phyloP scores from a whole-genome alignment of 2,329 filamentous ascomycete species.

The Penicillium sp. region DNA sequence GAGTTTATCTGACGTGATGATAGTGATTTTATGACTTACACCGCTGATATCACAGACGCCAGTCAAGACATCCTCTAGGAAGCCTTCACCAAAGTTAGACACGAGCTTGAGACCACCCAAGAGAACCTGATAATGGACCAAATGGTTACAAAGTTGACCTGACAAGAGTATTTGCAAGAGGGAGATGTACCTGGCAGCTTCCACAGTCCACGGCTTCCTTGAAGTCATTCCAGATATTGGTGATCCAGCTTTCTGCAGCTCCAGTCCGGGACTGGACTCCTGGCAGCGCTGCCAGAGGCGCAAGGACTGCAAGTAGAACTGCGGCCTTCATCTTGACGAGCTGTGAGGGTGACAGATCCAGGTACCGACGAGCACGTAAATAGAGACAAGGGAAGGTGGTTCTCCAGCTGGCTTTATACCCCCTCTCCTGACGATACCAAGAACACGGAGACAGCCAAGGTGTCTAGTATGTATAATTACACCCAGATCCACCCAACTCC shows the following conservation, averaged over 20 bases:
- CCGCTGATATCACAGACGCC: conserved; percentile 46
- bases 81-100: conserved; percentile 51
- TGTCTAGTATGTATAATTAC: not conserved
- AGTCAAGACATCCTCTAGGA: conserved; percentile 48
- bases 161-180: not conserved
- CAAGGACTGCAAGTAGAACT: conserved; percentile 20
- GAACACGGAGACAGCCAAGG: not conserved
- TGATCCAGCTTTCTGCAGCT: conserved; percentile 23
- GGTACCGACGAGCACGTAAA: not conserved
- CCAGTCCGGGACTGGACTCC: conserved; percentile 23
- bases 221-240: conserved; percentile 40
- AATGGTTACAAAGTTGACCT: not conserved
- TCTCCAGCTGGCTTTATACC: not conserved
- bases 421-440: not conserved
- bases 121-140: conserved; percentile 28
- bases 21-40: conserved; percentile 31
- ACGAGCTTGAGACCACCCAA: conserved; percentile 53
- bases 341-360: not conserved
- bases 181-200: conserved; percentile 38
- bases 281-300: conserved; percentile 17
- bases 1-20: not conserved
- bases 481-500: not conserved
- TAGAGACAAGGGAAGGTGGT: not conserved
- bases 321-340: conserved; percentile 22
- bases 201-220: conserved; percentile 41